Conservation (phyloP, 1,284 basidiomycete species). For the Kwoniella shivajii region DNA sequence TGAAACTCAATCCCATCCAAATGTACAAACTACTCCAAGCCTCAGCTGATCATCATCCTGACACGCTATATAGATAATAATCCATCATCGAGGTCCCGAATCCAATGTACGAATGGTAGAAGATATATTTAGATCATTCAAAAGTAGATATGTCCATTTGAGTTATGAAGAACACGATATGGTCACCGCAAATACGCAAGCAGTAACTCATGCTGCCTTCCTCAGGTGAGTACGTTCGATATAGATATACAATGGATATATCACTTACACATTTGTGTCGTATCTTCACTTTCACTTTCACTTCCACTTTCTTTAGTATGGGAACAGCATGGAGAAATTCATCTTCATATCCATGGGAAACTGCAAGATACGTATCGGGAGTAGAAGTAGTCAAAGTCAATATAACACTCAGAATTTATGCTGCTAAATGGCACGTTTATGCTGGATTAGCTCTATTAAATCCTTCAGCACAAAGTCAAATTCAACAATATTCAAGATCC, state of each 20-base stretch:
- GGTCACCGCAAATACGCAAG: slow-evolving; percentile 97
- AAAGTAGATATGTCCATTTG: slow-evolving; percentile 85
- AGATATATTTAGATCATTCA: slow-evolving; percentile 77
- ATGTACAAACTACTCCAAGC: not conserved
- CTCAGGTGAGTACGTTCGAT: slow-evolving; percentile 65
- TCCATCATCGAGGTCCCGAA: slow-evolving; percentile 79
- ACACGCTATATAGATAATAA: slow-evolving; percentile 68
- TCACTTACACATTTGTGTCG: not conserved
- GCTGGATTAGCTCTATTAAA: slow-evolving; percentile 96
- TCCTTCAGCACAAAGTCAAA: slow-evolving; percentile 85
- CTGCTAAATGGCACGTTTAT: slow-evolving; percentile 98
- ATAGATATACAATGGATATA: not conserved
- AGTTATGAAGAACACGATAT: slow-evolving; percentile 94
- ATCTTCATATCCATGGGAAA: slow-evolving; percentile 90
- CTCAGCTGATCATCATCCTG: not conserved
- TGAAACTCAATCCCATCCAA: no score
- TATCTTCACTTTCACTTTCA: no score
- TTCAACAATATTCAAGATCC: slow-evolving; percentile 84
- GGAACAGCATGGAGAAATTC: slow-evolving; percentile 90
- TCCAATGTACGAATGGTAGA: slow-evolving; percentile 78
- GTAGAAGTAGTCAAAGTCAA: slow-evolving; percentile 99
- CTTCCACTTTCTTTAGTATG: slow-evolving; percentile 66
- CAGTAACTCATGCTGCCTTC: slow-evolving; percentile 97
- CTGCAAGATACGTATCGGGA: slow-evolving; percentile 88
- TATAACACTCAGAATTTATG: slow-evolving; percentile 92